Conservation (phyloP, 495 filamentous ascomycete species). For the Penicillium ucsense region DNA sequence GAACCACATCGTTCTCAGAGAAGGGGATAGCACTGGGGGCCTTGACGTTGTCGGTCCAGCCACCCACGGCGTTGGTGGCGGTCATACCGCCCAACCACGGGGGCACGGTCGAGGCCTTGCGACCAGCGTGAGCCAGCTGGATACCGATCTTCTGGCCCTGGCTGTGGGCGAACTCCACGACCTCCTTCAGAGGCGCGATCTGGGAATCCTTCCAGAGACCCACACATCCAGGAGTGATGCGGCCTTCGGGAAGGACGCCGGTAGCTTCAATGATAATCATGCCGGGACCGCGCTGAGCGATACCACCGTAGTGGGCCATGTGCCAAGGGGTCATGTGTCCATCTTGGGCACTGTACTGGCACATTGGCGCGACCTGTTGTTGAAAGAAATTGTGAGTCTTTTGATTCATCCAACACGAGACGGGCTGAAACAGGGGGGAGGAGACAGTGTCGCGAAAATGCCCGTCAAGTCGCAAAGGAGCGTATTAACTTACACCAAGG, state of each 20-base stretch:
- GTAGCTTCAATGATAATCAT: slow-evolving; percentile 67
- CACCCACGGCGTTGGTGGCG: slow-evolving; percentile 46
- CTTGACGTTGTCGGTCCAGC: slow-evolving; percentile 52
- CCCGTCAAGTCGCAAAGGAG: too few relatives aligned
- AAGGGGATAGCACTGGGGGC: slow-evolving; percentile 48
- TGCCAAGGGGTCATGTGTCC: slow-evolving; percentile 58
- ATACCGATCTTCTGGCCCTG: slow-evolving; percentile 65
- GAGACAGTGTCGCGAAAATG: background rate
- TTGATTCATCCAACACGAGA: background rate
- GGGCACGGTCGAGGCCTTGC: slow-evolving; percentile 61
- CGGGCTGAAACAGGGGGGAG: background rate
- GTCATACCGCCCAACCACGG: slow-evolving; percentile 49
- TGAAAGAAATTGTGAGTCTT: slow-evolving; percentile 2
- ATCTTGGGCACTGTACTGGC: slow-evolving; percentile 59
- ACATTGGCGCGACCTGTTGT: slow-evolving; percentile 47
- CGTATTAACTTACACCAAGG: slow-evolving; percentile 34
- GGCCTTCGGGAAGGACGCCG: slow-evolving; percentile 57
- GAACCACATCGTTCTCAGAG: slow-evolving; percentile 38
- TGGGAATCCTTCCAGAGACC: slow-evolving; percentile 72
- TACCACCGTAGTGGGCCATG: slow-evolving; percentile 46
- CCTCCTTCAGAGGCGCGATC: slow-evolving; percentile 48
- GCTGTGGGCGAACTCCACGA: slow-evolving; percentile 62
- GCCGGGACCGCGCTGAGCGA: slow-evolving; percentile 56
- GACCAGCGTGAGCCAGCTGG: slow-evolving; percentile 67
- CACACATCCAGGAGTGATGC: slow-evolving; percentile 63